phyloP scores from a whole-genome alignment of 345 rosid genomes.

The Citrus unshiu region DNA sequence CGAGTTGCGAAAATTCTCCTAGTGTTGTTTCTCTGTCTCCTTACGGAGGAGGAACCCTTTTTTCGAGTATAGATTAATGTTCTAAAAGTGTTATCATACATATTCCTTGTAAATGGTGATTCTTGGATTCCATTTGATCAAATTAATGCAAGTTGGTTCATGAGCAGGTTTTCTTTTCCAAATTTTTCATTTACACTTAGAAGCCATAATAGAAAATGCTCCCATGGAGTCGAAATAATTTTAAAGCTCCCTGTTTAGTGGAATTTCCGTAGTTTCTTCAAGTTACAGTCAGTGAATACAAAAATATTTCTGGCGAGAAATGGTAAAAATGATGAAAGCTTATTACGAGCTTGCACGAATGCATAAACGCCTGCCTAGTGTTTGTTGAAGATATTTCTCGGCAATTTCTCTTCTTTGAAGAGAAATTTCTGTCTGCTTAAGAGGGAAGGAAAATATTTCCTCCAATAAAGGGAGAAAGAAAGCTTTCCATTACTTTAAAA shows the following conservation, averaged over 20 bases:
- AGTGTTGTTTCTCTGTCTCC: background rate
- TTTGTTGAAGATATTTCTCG: too few species aligned
- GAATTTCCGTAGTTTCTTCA: background rate
- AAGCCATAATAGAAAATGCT: too few species aligned
- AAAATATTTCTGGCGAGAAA: too few species aligned
- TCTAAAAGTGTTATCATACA: background rate
- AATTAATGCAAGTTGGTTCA: background rate
- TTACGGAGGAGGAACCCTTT: slow-evolving; percentile 8
- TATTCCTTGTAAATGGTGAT: background rate
- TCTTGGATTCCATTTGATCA: background rate
- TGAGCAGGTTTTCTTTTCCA: background rate
- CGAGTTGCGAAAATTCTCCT: background rate
- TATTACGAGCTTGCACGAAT: background rate
- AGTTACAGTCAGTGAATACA: background rate
- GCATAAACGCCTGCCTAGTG: too few species aligned
- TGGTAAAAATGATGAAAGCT: background rate
- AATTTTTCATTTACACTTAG: too few species aligned
- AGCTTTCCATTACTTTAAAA: too few species aligned
- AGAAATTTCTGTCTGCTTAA: background rate
- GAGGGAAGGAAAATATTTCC: background rate
- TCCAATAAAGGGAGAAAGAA: too few species aligned
- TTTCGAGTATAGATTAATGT: background rate
- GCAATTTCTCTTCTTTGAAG: background rate
- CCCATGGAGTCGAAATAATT: too few species aligned
- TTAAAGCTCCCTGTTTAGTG: background rate